Base-by-base conservation (phyloP, 2,329 filamentous ascomycete genomes). In the Alternaria sp. region DNA sequence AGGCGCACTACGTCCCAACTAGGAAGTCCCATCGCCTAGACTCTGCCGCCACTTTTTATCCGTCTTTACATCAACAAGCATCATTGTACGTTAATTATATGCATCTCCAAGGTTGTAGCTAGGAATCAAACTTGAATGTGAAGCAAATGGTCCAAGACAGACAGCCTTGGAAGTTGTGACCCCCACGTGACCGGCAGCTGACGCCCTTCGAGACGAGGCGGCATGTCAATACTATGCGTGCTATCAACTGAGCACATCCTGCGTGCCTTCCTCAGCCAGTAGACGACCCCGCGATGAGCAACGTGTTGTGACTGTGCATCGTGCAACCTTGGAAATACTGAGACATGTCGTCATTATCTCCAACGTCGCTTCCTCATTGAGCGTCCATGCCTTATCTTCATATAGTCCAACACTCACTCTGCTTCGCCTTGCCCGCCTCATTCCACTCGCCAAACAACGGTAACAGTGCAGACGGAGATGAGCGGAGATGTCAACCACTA, bases 1-100 rank as follows among this genome's bases (percentile, higher is more conserved):
- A 58, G 46, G 26, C 44, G 17, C 19, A 62, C 59, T 58, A 58
- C 51, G 17, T 5, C 54, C 55, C 47, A 17, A 28, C 50, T 46
- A 47, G 54, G 47, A 36, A 62, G 54, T 57, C 46, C 40, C 47
- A 12, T 52, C 47, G 32, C 15, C 30, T 46, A 43, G 32, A 30
- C 30, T 28, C 47, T 40, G 30, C 51, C n/a, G 54, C 47, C 54
- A 61, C 59, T 44, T 50, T 40, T 44, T 53, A 44, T 23, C 52
- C 25, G 13, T 49, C 43, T 49, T 28, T 26, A 46, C 17, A 30
- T 26, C 26, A 8, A 15, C 21, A n/a, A 23, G 49, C 49, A 15
- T 51, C 49, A 36, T 32, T 15, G 28, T 51, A 51, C 46, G 45
- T 51, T 17, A 12, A 1, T 2, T 30, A 13, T n/a, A 50, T 57